phyloP scores from a whole-genome alignment of 1,284 basidiomycete genomes.

The Bjerkandera adusta region DNA sequence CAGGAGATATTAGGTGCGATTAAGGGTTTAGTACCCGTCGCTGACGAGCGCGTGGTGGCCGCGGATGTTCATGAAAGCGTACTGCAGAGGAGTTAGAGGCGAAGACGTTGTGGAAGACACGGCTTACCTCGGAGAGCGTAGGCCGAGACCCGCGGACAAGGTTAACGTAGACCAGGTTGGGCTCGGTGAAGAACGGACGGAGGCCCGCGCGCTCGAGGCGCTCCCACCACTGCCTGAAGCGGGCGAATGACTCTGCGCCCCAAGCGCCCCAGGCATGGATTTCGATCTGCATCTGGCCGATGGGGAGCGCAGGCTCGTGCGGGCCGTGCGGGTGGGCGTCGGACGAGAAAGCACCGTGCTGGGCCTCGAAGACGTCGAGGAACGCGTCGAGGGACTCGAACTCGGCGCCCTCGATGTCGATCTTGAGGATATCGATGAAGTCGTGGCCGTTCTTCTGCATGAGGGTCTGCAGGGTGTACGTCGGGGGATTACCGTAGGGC shows the following conservation, averaged over 20 bases:
- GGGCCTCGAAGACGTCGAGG: slow-evolving; percentile 27
- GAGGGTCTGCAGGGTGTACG: slow-evolving; percentile 43
- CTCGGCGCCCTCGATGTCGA: slow-evolving; percentile 49
- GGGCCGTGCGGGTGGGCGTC: slow-evolving; percentile 12
- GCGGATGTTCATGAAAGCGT: slow-evolving; percentile 40
- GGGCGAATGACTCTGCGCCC: slow-evolving; percentile 30
- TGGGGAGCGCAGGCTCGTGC: slow-evolving; percentile 23
- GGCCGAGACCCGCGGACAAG: slow-evolving; percentile 30
- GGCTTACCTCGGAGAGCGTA: slow-evolving; percentile 34
- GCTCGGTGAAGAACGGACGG: slow-evolving; percentile 28
- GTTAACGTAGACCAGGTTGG: slow-evolving; percentile 39
- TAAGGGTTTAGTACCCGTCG: no score
- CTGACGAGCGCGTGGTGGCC: slow-evolving; percentile 28
- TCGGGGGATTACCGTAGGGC: slow-evolving; percentile 34
- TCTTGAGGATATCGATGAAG: slow-evolving; percentile 47
- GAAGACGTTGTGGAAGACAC: not conserved
- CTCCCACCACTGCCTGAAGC: slow-evolving; percentile 32
- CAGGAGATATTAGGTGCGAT: no score
- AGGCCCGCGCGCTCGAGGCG: slow-evolving; percentile 24
- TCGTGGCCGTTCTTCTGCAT: slow-evolving; percentile 46
- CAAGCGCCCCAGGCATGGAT: slow-evolving; percentile 28
- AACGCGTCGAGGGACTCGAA: slow-evolving; percentile 40
- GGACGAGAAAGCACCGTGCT: not conserved
- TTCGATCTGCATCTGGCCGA: slow-evolving; percentile 41
- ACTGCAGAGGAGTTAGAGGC: slow-evolving; percentile 22